Evolutionary conservation across 768 basidiomycete genomes (phyloP).

Genomic region (Collybiopsis luxurians): DNA sequence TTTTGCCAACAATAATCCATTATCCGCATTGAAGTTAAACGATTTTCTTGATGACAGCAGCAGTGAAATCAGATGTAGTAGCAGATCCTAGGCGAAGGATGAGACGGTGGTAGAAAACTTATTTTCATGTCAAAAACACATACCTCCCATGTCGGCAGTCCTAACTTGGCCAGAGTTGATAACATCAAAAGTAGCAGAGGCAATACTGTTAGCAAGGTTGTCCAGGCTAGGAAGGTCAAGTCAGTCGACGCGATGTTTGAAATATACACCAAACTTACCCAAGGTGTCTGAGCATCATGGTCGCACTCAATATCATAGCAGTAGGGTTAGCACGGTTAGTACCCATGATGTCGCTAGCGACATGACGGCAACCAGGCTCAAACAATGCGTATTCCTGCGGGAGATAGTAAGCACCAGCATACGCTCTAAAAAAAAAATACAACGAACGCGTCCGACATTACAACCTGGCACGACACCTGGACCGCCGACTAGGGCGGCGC

Average conservation of each 20-base stretch:
- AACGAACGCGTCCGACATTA: constrained; percentile 87
- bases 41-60: constrained; percentile 84
- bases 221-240: constrained; percentile 64
- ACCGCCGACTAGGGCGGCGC: constrained; percentile 96
- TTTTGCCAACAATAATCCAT: background rate
- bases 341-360: constrained; percentile 94
- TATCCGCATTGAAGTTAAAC: background rate
- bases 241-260: constrained; percentile 8
- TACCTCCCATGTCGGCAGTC: constrained; percentile 95
- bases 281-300: constrained; percentile 96
- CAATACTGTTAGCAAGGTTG: constrained; percentile 89
- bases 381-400: constrained; percentile 92
- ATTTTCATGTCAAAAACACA: constrained; percentile 31
- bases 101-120: background rate
- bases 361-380: constrained; percentile 97
- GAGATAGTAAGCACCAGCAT: constrained; percentile 11
- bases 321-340: constrained; percentile 95
- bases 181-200: constrained; percentile 88
- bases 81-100: constrained; percentile 57
- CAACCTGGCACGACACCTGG: constrained; percentile 98
- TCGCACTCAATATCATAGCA: constrained; percentile 95
- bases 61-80: constrained; percentile 93
- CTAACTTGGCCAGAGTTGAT: constrained; percentile 85
- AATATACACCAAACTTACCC: constrained; percentile 52
- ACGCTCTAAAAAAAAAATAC: background rate